Base-by-base conservation (phyloP, 176 grass and related monocot species). In the Rhynchospora pubera region DNA sequence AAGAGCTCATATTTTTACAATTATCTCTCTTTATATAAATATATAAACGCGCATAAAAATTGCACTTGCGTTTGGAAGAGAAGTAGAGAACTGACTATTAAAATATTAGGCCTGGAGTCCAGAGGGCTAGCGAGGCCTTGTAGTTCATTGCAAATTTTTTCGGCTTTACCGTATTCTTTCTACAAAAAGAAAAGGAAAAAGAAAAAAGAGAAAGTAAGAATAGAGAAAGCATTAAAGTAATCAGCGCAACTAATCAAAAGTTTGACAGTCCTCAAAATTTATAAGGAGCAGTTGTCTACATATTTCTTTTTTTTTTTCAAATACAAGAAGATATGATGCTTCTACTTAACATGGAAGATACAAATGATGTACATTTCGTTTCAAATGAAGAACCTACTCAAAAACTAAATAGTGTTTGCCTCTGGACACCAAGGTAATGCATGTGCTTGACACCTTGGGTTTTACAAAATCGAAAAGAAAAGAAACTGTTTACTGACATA, bases 141-240 rank as follows among this genome's bases (percentile, higher is more conserved):
- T 11, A 94, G 34, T 60, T 85, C 30, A 44, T 88, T 64, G 76
- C 87, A 88, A 47, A 90, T 80, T 57, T 91, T 65, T 28, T 85
- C 80, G 5, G 90, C 93, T 6, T 86, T 88, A 28, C 73, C 70
- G 83, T 87, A 92, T n/a, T 94, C 81, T 88, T 84, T 88, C 88
- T 94, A 28, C 51, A 63, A 8, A 2, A 44, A n/a, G n/a, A n/a
- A n/a, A n/a, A n/a, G n/a, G n/a, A n/a, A n/a, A n/a, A n/a, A n/a
- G n/a, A n/a, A 59, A 60, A 43, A 55, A 43, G 44, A 68, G 9
- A 9, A 69, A 0, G 30, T 43, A 44, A 19, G 30, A 69, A 43
- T 1, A 24, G 21, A 51, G 13, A 52, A 46, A 14, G 24, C 24
- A 74, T 9, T 26, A 5, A 74, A 28, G 13, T 28, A 26, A 52